Percentiles rank a stretch among this genome's conserved stretches.
phyloP scores from a whole-genome alignment of 257 asterid species.

The Ilex asprella region DNA sequence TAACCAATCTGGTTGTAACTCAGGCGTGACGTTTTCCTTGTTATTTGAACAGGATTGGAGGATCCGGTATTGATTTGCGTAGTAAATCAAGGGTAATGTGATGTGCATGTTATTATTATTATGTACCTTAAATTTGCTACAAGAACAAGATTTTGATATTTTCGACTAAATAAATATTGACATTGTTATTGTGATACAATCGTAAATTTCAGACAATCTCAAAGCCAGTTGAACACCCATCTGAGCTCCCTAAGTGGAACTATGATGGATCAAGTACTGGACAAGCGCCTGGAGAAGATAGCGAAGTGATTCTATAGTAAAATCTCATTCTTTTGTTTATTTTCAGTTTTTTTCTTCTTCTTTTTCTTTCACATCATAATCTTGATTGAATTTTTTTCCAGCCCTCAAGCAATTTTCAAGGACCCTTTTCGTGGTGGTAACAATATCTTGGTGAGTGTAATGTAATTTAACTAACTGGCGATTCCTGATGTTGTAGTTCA shows the following conservation, averaged over 20 bases:
- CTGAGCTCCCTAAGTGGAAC: constrained; percentile 99
- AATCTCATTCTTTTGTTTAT: constrained; percentile 11
- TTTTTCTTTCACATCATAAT: constrained; percentile 5
- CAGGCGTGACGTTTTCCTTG: constrained; percentile 1
- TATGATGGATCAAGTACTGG: constrained; percentile 99
- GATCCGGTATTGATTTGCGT: constrained; percentile 81
- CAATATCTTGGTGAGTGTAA: constrained; percentile 71
- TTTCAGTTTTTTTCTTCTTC: neutral
- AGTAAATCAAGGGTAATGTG: constrained; percentile 82
- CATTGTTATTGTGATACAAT: too few species aligned
- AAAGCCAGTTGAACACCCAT: constrained; percentile 83
- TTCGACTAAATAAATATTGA: too few species aligned
- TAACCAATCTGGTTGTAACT: neutral
- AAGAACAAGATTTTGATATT: too few species aligned
- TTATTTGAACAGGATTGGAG: constrained; percentile 71
- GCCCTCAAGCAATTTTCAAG: constrained; percentile 97
- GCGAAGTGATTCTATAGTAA: constrained; percentile 98
- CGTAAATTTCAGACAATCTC: constrained; percentile 52
- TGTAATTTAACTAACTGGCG: neutral
- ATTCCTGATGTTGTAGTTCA: neutral
- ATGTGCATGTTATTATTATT: constrained; percentile 2
- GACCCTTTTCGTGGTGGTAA: constrained; percentile 99
- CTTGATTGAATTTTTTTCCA: constrained; percentile 21
- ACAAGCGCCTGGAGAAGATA: constrained; percentile 97
- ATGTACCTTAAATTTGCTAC: neutral